Base-by-base conservation (phyloP, 139 green algal genomes). In the Haematococcus lacustris region DNA sequence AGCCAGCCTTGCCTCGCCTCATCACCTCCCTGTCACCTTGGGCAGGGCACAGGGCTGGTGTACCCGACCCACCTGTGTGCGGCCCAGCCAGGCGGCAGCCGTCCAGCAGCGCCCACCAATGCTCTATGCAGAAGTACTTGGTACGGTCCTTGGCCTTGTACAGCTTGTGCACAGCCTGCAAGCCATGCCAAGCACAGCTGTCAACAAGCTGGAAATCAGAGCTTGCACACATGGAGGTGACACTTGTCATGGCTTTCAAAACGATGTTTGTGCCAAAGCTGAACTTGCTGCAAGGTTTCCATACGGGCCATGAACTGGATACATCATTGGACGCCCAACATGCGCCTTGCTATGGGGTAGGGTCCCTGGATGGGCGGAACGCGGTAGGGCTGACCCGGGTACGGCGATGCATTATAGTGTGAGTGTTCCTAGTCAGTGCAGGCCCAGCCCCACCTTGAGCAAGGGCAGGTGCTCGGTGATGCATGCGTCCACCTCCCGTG, bases 51-150 rank as follows among this genome's bases (percentile, higher is more conserved):
- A n/a, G n/a, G n/a, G n/a, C n/a, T n/a, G n/a, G n/a, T n/a, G n/a
- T n/a, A n/a, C n/a, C n/a, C n/a, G n/a, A n/a, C 65, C 3, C 40
- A 71, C 41, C 40, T 61, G 67, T 68, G 33, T 62, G 69, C 4
- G 26, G 40, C 17, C 67, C 80, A 32, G 86, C 51, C 35, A 88
- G 71, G n/a, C 75, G 62, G 59, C 51, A 70, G 37, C 57, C 43
- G 34, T 84, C 80, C 71, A 88, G 68, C 30, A 88, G 73, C 6
- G 72, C 39, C 25, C 73, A 41, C 63, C 71, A 88, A 65, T 88
- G 80, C 77, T 88, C 80, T 2, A 85, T 74, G 71, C 76, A 88
- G 32, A 85, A 86, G 67, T 67, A 75, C 62, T 83, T 82, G 43
- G 80, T 82, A 51, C 33, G 69, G 69, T 74, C 69, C 35, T 71